phyloP scores from a whole-genome alignment of 306 rosid species.

The Vicia villosa region DNA sequence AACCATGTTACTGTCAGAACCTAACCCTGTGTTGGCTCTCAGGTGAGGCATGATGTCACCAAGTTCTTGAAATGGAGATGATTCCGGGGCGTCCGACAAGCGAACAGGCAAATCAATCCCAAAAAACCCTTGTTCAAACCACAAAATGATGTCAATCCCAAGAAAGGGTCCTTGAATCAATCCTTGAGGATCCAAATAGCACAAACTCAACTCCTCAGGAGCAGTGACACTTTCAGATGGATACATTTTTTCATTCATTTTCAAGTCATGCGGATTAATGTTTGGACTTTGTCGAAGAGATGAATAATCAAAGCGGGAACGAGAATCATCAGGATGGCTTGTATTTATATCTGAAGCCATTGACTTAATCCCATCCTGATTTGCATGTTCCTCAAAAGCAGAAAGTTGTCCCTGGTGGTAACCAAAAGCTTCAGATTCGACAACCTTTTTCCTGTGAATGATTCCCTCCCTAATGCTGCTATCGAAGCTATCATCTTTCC shows the following conservation, averaged over 20 bases:
- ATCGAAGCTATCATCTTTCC: slow-evolving; percentile 39
- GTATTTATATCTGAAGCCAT: slow-evolving; percentile 39
- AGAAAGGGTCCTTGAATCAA: slow-evolving; percentile 69
- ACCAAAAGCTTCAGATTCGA: slow-evolving; percentile 40
- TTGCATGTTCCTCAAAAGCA: slow-evolving; percentile 41
- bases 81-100: slow-evolving; percentile 60
- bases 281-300: slow-evolving; percentile 43
- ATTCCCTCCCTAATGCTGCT: slow-evolving; percentile 32
- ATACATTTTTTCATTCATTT: slow-evolving; percentile 43
- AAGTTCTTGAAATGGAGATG: slow-evolving; percentile 65
- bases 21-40: slow-evolving; percentile 44
- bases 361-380: slow-evolving; percentile 37
- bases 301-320: slow-evolving; percentile 43
- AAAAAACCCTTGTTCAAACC: slow-evolving; percentile 78
- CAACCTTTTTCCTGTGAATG: slow-evolving; percentile 29
- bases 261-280: slow-evolving; percentile 46
- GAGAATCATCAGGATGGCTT: slow-evolving; percentile 47
- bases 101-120: slow-evolving; percentile 67
- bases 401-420: slow-evolving; percentile 36
- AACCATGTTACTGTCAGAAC: slow-evolving; percentile 42
- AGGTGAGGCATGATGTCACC: slow-evolving; percentile 69
- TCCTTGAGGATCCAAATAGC: slow-evolving; percentile 77
- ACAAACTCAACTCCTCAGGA: slow-evolving; percentile 68
- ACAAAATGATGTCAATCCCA: slow-evolving; percentile 68
- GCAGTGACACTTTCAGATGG: slow-evolving; percentile 38